Conservation (phyloP, 768 basidiomycete genomes). For the Flagelloscypha sp. region DNA sequence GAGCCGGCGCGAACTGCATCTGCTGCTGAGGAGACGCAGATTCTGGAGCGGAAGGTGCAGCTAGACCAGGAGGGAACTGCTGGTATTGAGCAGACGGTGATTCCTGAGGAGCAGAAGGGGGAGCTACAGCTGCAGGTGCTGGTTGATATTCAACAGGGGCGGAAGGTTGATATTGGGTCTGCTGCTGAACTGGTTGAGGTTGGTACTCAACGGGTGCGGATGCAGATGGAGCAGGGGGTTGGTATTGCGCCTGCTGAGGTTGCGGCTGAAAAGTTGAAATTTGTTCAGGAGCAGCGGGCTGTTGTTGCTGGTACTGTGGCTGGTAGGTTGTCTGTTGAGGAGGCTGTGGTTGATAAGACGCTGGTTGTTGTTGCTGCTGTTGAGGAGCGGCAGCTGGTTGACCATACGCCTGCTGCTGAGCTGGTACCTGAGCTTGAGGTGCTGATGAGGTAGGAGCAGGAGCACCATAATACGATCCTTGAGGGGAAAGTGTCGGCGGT, state of each 20-base stretch:
- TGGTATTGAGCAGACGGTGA: constrained; percentile 22
- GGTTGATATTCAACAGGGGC: constrained; percentile 24
- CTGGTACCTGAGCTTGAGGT: constrained; percentile 16
- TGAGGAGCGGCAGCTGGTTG: constrained; percentile 14
- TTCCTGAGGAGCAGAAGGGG: constrained; percentile 15
- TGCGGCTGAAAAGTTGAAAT: constrained; percentile 17
- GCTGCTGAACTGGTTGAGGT: constrained; percentile 16
- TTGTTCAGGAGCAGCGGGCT: constrained; percentile 11
- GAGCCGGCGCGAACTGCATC: constrained; percentile 3
- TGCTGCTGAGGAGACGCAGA: constrained; percentile 10
- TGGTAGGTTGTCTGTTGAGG: constrained; percentile 11
- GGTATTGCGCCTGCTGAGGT: constrained; percentile 16
- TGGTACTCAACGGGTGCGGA: constrained; percentile 16
- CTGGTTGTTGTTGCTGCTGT: constrained; percentile 14
- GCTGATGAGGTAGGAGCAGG: constrained; percentile 13
- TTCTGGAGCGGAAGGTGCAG: constrained; percentile 6
- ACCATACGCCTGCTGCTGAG: constrained; percentile 15
- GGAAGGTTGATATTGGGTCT: constrained; percentile 13
- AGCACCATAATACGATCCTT: constrained; percentile 18
- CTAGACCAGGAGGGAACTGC: constrained; percentile 4
- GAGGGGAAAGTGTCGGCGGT: constrained; percentile 8
- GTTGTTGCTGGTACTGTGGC: constrained; percentile 20
- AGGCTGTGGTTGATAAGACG: constrained; percentile 14
- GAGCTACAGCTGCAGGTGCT: constrained; percentile 12
- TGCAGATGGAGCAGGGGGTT: constrained; percentile 16